phyloP scores from a whole-genome alignment of 129 eudicot genomes.

The Flaveria robusta region DNA sequence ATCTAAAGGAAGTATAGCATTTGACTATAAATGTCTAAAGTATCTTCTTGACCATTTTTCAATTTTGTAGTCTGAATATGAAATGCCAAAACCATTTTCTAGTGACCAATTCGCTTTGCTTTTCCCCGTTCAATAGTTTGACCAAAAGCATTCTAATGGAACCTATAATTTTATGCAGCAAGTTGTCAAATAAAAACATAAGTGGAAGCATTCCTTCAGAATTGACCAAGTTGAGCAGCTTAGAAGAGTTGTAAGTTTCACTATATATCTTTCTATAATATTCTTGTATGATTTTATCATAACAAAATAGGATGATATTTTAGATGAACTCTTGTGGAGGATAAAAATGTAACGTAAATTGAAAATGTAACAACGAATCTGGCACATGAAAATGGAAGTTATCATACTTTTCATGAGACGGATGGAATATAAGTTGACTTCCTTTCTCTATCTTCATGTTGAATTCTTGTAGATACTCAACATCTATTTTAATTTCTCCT shows the following conservation, averaged over 20 bases:
- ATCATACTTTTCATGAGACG: constrained; percentile 12
- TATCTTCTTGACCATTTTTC: neutral
- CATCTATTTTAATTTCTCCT: neutral
- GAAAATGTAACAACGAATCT: neutral
- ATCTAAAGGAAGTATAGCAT: neutral
- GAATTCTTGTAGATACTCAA: constrained; percentile 5
- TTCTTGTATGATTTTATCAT: neutral
- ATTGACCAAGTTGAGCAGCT: constrained; percentile 63
- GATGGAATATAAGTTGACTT: constrained; percentile 2
- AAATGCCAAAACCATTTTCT: neutral
- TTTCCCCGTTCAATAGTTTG: neutral
- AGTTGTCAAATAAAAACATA: constrained; percentile 69
- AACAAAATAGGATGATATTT: neutral
- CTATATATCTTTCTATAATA: constrained; percentile 10
- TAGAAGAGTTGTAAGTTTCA: constrained; percentile 78
- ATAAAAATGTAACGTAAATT: neutral
- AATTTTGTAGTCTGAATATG: constrained; percentile 7
- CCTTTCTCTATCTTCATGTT: neutral
- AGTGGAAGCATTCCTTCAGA: constrained; percentile 79
- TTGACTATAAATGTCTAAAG: neutral
- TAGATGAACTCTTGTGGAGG: neutral
- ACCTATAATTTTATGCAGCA: constrained; percentile 47
- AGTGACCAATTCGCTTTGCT: neutral
- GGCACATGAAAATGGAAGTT: neutral
- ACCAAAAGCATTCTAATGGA: constrained; percentile 23